Evolutionary conservation across 1,139 yeast species (phyloP), one percentile per base, ranked within the genome.

Genomic region (Chernovozyma aurita): DNA sequence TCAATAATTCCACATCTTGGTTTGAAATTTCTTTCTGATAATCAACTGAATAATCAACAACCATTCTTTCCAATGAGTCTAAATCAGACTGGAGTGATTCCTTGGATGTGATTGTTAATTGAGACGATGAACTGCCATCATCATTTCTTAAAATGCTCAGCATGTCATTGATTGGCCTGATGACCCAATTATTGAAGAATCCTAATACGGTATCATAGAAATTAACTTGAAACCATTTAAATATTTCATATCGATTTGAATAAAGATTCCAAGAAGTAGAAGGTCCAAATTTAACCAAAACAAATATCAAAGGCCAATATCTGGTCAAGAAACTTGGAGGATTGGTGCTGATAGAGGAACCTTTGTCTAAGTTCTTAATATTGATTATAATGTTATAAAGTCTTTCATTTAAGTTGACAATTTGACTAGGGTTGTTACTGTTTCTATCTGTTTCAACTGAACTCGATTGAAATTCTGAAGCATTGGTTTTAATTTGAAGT

Each of bases 11-110:
- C n/a, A 57, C 40, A 11, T 53, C 53, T 3, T 38, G 38, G 1
- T 36, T 37, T 11, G 49, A 39, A 12, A 50, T 38, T 11, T 50
- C 48, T 20, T 52, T 43, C 25, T 54, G 54, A 41, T 65, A 67
- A 37, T 79, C 85, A 4, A 65, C 51, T 2, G 78, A 77, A 54
- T 84, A 86, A 40, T 85, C 94, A 18, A 78, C 63, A 4, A 88
- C 86, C 97, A 92, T 92, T 39, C 96, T 61, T 50, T 87, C 92
- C 38, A 92, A 68, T 2, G 95, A 85, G 34, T 78, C 76, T 44
- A 87, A 63, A 50, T 90, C 97, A 0, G 94, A 78, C 35, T 74
- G 72, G 15, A 92, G 65, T 1, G 95, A 83, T 42, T 85, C 84
- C 50, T 83, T 82, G 7, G 94, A 79, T 57, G 87, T 80, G 22